phyloP scores from a whole-genome alignment of 768 basidiomycete species.

The Termitomyces sp. region DNA sequence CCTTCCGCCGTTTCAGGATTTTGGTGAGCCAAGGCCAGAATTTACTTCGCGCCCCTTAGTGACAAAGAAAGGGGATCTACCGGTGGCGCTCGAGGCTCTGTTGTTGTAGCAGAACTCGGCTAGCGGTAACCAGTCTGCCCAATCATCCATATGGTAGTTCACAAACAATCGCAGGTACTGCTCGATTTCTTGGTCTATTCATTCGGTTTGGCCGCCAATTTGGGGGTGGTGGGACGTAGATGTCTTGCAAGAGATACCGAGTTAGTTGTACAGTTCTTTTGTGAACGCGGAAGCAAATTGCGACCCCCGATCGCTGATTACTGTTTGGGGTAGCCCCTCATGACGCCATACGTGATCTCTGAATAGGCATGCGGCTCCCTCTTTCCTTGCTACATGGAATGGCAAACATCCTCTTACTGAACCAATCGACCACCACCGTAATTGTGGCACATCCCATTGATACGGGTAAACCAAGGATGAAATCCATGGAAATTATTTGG shows the following conservation, averaged over 20 bases:
- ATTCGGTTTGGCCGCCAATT: constrained; percentile 5
- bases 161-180: too few species aligned
- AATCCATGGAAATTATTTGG: neutral
- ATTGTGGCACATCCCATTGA: neutral
- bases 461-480: neutral
- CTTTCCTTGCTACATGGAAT: neutral
- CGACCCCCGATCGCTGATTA: constrained; percentile 15
- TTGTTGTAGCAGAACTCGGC: too few species aligned
- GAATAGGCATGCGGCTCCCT: neutral
- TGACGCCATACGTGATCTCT: constrained; percentile 2
- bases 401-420: neutral
- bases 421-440: neutral
- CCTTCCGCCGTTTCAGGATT: neutral
- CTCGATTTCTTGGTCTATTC: neutral
- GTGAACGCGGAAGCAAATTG: constrained; percentile 11
- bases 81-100: too few species aligned
- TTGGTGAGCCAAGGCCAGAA: neutral
- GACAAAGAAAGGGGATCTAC: neutral
- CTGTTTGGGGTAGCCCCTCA: neutral
- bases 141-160: too few species aligned
- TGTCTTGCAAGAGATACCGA: neutral
- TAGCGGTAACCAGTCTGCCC: too few species aligned
- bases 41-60: neutral
- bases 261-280: neutral
- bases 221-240: constrained; percentile 3